Base-by-base conservation (phyloP, 768 basidiomycete species). In the Inosperma sp. region DNA sequence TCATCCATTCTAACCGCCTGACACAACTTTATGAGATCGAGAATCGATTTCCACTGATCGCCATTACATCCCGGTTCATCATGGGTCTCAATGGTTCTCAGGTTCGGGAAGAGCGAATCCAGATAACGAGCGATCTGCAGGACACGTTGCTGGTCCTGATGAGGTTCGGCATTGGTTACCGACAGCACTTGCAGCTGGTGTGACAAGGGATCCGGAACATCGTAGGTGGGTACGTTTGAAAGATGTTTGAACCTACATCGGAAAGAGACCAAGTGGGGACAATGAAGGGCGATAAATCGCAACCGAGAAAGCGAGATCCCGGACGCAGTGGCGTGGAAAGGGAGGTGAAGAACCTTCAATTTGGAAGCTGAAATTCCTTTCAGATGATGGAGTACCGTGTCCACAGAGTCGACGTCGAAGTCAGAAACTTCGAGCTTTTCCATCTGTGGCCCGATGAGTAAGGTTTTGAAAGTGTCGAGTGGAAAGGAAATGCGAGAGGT, bases 81-180 rank as follows among this genome's bases (percentile, higher is more conserved):
- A 13, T 53, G 48, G 13, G 52, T 50, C 31, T 43, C 16, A 14
- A 56, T 49, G 8, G 21, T 13, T n/a, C 40, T 27, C 9, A 56
- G 23, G 21, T 42, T 30, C 4, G 56, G 56, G 48, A 53, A 56
- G 26, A 53, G 31, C 13, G 35, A 36, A 29, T 53, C 48, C 17
- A 56, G 41, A 30, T 53, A 51, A 26, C 49, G 56, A 8, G 56
- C 51, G 14, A 50, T 36, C 16, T 29, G 30, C 12, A 50, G 35
- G 8, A 36, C 22, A 12, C 37, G 36, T 14, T 42, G 34, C 7
- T 14, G 48, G 19, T 53, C 39, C 3, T 23, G 29, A 36, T 53
- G 35, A 5, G 42, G 9, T 7, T 23, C 9, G 2, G 41, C 43
- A 33, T 56, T 53, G 7, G 43, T 48, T 13, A 50, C 43, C 21